These are phyloP conservation scores for Crucihimalaya himalaica DNA, from an alignment of 345 rosid species.

Conservation along the genomic window DNA sequence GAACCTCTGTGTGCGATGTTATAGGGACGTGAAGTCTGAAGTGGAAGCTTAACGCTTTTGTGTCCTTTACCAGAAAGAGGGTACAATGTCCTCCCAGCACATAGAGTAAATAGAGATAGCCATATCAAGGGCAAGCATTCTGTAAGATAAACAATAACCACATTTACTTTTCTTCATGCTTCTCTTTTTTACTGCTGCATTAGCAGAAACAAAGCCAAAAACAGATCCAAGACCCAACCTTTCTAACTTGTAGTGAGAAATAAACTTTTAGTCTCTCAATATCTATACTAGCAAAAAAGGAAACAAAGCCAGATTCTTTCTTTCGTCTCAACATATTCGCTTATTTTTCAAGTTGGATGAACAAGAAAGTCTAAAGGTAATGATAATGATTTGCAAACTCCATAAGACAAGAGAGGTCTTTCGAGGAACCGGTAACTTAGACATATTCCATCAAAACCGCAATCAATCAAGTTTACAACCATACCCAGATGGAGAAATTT, in stretches of 20 bases:
- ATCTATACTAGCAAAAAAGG: too few species aligned
- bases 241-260: neutral
- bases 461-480: too few species aligned
- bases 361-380: too few species aligned
- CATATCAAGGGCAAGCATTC: conserved; percentile 51
- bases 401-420: too few species aligned
- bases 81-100: conserved; percentile 70
- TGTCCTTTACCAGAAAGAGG: conserved; percentile 56
- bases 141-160: conserved; percentile 32
- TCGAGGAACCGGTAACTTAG: too few species aligned
- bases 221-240: neutral
- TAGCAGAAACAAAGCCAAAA: neutral
- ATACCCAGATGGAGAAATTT: too few species aligned
- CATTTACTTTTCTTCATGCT: too few species aligned
- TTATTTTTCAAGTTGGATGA: conserved; percentile 2
- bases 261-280: too few species aligned
- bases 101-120: conserved; percentile 49
- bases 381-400: too few species aligned
- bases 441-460: too few species aligned
- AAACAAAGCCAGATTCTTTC: conserved; percentile 1
- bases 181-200: too few species aligned
- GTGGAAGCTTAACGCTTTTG: conserved; percentile 45
- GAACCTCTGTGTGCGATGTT: conserved; percentile 96
- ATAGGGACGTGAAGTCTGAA: conserved; percentile 85
- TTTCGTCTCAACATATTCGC: neutral